These are phyloP conservation scores for Epichloe glyceriae DNA, from an alignment of 2,329 filamentous ascomycete species.

Conservation along the genomic window DNA sequence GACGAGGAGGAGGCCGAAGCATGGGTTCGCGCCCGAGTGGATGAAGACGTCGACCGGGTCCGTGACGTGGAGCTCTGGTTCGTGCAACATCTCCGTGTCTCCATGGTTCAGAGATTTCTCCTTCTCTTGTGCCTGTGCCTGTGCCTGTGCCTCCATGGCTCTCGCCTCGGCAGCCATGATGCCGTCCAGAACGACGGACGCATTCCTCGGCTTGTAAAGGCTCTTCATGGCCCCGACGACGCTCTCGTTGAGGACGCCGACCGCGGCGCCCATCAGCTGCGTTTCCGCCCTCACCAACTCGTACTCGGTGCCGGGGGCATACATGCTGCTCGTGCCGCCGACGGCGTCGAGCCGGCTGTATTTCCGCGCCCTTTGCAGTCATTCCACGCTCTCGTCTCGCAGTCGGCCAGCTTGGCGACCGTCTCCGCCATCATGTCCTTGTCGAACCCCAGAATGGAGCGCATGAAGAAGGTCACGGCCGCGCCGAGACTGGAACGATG, in stretches of 20 bases:
- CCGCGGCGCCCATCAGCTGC: constrained; percentile 78
- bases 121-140: constrained; percentile 10
- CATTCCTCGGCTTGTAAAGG: constrained; percentile 86
- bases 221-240: constrained; percentile 81
- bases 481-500: constrained; percentile 77
- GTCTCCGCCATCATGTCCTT: constrained; percentile 84
- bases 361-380: constrained; percentile 66
- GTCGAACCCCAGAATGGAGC: constrained; percentile 80
- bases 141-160: constrained; percentile 15
- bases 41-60: constrained; percentile 78
- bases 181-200: constrained; percentile 67
- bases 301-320: constrained; percentile 76
- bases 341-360: constrained; percentile 26
- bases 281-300: constrained; percentile 72
- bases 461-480: constrained; percentile 72
- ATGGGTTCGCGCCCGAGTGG: constrained; percentile 78
- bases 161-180: constrained; percentile 65
- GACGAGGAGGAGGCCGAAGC: constrained; percentile 74
- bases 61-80: constrained; percentile 40
- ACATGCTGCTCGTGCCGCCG: constrained; percentile 36
- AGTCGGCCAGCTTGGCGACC: constrained; percentile 54
- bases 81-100: too few species aligned
- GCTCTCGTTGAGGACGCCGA: constrained; percentile 84
- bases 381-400: constrained; percentile 62
- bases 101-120: constrained; percentile 13